phyloP scores from a whole-genome alignment of 164 flowering plant genomes.

The Cinnamomum micranthum region DNA sequence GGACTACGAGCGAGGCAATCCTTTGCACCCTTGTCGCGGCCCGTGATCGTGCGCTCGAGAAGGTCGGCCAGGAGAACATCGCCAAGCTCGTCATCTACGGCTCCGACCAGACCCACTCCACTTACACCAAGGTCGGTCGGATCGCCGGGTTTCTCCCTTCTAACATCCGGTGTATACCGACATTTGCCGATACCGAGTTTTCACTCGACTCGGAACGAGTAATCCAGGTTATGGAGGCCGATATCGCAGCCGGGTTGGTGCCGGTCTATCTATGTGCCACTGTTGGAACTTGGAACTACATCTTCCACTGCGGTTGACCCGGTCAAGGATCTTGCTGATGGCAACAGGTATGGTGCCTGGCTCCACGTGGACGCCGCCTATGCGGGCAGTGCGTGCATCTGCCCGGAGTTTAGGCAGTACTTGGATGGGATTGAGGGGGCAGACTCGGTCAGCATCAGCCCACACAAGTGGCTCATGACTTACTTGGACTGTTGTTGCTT shows the following conservation, averaged over 20 bases:
- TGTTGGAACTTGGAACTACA: too few relatives aligned
- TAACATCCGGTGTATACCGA: slow-evolving; percentile 32
- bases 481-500: slow-evolving; percentile 54
- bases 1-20: slow-evolving; percentile 46
- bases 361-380: slow-evolving; percentile 49
- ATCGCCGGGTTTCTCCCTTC: slow-evolving; percentile 29
- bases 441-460: slow-evolving; percentile 47
- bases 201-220: slow-evolving; percentile 25
- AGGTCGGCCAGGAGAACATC: slow-evolving; percentile 14
- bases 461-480: slow-evolving; percentile 59
- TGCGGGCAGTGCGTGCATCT: too few relatives aligned
- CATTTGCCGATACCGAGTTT: slow-evolving; percentile 18
- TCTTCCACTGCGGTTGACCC: slow-evolving; percentile 55
- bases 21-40: slow-evolving; percentile 49
- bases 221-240: slow-evolving; percentile 22
- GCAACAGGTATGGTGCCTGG: slow-evolving; percentile 40
- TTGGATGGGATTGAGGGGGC: slow-evolving; percentile 35
- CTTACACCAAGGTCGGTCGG: slow-evolving; percentile 35
- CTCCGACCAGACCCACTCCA: slow-evolving; percentile 4
- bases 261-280: slow-evolving; percentile 43
- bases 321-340: slow-evolving; percentile 27
- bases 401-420: too few relatives aligned
- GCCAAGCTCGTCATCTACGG: slow-evolving; percentile 44
- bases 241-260: slow-evolving; percentile 38
- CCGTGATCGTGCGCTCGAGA: slow-evolving; percentile 26